Percentiles rank a stretch among this genome's conserved stretches.
Conservation (phyloP, 352 stramenopile genomes). For the Globisporangium echinulatum region DNA sequence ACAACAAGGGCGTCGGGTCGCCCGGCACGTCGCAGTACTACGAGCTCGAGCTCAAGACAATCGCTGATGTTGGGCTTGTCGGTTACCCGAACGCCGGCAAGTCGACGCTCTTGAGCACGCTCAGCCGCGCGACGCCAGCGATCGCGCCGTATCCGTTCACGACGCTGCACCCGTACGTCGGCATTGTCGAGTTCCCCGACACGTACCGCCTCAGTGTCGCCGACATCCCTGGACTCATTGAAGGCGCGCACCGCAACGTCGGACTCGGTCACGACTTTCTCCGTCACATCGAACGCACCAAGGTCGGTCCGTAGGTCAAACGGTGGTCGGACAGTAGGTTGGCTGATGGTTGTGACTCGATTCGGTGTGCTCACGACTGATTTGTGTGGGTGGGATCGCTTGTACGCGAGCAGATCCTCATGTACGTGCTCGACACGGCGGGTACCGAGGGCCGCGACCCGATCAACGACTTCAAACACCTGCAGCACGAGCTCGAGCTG, state of each 20-base stretch:
- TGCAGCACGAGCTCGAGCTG: conserved; percentile 82
- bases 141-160: conserved; percentile 98
- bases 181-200: conserved; percentile 93
- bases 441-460: conserved; percentile 76
- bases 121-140: conserved; percentile 91
- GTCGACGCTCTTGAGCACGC: conserved; percentile 90
- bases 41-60: conserved; percentile 96
- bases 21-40: conserved; percentile 93
- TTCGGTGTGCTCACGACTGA: too few relatives aligned
- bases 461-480: conserved; percentile 62
- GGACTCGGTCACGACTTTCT: conserved; percentile 99
- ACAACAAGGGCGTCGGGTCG: conserved; percentile 79
- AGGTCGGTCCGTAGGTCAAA: conserved; percentile 38
- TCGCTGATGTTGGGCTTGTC: conserved; percentile 97
- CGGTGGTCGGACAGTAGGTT: too few relatives aligned
- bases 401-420: conserved; percentile 43
- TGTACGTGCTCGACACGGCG: conserved; percentile 83
- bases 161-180: conserved; percentile 94
- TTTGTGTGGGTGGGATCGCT: too few relatives aligned
- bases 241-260: conserved; percentile 91
- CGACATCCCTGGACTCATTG: conserved; percentile 86
- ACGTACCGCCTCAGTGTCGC: conserved; percentile 89
- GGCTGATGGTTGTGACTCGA: too few relatives aligned
- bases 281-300: conserved; percentile 97
- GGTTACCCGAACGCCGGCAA: conserved; percentile 99